phyloP scores from a whole-genome alignment of 805 yeast genomes.

The Myxozyma sirexii region DNA sequence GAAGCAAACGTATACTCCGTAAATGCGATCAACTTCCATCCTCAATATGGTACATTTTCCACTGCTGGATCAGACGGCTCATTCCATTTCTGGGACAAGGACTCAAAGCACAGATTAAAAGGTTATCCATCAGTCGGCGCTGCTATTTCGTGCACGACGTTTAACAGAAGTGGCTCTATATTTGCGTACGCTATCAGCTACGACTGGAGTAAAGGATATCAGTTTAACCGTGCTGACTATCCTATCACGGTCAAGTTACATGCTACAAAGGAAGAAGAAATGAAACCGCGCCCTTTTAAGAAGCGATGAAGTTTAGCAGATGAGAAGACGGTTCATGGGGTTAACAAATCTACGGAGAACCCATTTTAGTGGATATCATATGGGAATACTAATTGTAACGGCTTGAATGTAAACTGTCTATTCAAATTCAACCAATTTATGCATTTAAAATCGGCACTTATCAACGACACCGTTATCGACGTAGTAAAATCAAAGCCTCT shows the following conservation, averaged over 20 bases:
- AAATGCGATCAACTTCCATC: conserved; percentile 83
- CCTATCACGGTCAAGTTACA: conserved; percentile 81
- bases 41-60: conserved; percentile 83
- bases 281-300: conserved; percentile 19
- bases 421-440: too few species aligned
- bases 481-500: too few species aligned
- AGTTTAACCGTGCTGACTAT: conserved; percentile 71
- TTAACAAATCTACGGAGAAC: too few species aligned
- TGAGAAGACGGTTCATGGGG: too few species aligned
- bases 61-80: conserved; percentile 96
- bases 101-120: conserved; percentile 81
- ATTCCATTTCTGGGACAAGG: conserved; percentile 95
- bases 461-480: too few species aligned
- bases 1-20: conserved; percentile 77
- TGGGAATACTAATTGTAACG: too few species aligned
- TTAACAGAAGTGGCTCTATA: conserved; percentile 79
- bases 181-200: conserved; percentile 91
- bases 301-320: conserved; percentile 12
- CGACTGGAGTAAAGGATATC: conserved; percentile 90
- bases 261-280: conserved; percentile 79
- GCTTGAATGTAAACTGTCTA: too few species aligned
- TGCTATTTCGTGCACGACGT: conserved; percentile 74
- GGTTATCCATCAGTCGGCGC: conserved; percentile 67
- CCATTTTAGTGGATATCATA: too few species aligned
- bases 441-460: too few species aligned